Base-by-base conservation (phyloP, 169 alveolate genomes). In the Eimeria tenella region DNA sequence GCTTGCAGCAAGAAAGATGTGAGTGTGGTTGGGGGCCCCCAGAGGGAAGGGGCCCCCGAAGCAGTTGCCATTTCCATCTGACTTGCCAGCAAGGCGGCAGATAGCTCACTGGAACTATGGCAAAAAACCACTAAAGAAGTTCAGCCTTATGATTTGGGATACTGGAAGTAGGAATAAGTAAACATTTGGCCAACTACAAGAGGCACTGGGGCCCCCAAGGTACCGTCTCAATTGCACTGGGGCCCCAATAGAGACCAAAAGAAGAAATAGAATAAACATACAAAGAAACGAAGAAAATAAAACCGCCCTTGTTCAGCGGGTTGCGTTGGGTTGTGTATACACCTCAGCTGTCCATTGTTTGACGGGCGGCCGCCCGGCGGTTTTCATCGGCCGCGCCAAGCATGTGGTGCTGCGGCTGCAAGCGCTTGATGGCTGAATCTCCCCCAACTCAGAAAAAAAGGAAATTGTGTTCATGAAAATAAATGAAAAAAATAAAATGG, bases 351-450 rank as follows among this genome's bases (percentile, higher is more conserved):
- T 65, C 73, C 89, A 21, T 4, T 9, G 25, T 23, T 79, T 65
- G 25, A 70, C 86, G 86, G 86, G 86, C 86, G 89, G 89, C 89
- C 89, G 89, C 89, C 89, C 49, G 65, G 56, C 52, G 91, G 79
- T 83, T 83, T 79, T 75, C 52, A 75, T 75, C 91, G 91, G 91
- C 91, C 62, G 74, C 91, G 91, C 50, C 70, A 77, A 77, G 42
- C 91, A 60, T 56, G 77, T 83, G 79, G 91, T 83, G 91, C 63
- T 60, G 91, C 91, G 19, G 63, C 86, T 4, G 86, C 9, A 75
- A 50, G 63, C n/a, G 63, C 52, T 75, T 62, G 52, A 7, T 75
- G 86, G 62, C 52, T 75, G 31, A 4, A 15, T 75, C 52, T 75
- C 86, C 86, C 23, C 49, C 6, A 25, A 19, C 52, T 75, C 56